These are phyloP conservation scores for Puccinia hordei DNA, from an alignment of 1,284 basidiomycete genomes.

Conservation along the genomic window DNA sequence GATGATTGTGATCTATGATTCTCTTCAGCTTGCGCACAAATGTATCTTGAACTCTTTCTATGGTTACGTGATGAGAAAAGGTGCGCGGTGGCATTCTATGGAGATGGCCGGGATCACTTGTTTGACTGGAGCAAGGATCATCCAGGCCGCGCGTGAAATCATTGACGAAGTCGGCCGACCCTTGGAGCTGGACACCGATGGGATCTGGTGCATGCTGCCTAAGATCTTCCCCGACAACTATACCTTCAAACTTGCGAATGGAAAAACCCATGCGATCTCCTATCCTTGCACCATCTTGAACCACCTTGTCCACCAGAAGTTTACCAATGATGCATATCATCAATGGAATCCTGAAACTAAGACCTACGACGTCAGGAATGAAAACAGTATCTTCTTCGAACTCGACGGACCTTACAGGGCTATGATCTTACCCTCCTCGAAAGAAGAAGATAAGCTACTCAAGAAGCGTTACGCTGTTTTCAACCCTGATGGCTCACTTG, in stretches of 20 bases:
- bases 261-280: slow-evolving; percentile 87
- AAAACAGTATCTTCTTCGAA: slow-evolving; percentile 99
- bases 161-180: slow-evolving; percentile 98
- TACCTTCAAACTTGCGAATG: slow-evolving; percentile 84
- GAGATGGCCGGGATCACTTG: slow-evolving; percentile 99
- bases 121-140: slow-evolving; percentile 96
- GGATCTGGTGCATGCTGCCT: slow-evolving; percentile 99
- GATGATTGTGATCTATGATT: slow-evolving; percentile 99
- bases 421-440: slow-evolving; percentile 98
- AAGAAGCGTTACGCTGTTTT: slow-evolving; percentile 99
- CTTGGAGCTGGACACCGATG: slow-evolving; percentile 96
- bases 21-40: slow-evolving; percentile 98
- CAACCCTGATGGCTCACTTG: slow-evolving; percentile 93
- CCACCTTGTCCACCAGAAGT: slow-evolving; percentile 90
- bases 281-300: slow-evolving; percentile 99
- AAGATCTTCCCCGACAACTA: slow-evolving; percentile 98
- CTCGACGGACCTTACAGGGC: slow-evolving; percentile 97
- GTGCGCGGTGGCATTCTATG: slow-evolving; percentile 99
- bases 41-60: slow-evolving; percentile 99
- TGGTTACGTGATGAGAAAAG: slow-evolving; percentile 99
- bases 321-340: slow-evolving; percentile 98
- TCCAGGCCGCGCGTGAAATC: slow-evolving; percentile 94
- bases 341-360: slow-evolving; percentile 77
- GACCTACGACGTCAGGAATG: slow-evolving; percentile 83
- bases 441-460: slow-evolving; percentile 97